Evolutionary conservation across 129 eudicot species (phyloP).

Genomic region (Flaveria bidentis): DNA sequence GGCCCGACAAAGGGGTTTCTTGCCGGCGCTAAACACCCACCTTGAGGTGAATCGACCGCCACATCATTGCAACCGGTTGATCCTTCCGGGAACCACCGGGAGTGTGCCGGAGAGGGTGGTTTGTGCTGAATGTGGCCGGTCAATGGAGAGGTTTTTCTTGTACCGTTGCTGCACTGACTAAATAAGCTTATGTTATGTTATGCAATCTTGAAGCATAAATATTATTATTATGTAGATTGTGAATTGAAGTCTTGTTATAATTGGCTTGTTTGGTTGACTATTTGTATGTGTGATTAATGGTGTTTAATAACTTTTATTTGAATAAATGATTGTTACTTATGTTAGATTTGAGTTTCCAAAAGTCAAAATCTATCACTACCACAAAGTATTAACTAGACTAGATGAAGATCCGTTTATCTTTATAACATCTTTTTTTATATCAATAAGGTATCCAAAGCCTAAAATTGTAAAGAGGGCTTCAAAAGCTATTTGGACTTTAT

Average conservation of each 20-base stretch:
- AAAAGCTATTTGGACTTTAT: too few species aligned
- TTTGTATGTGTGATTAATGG: constrained; percentile 8
- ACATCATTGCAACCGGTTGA: constrained; percentile 63
- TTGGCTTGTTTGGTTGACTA: background rate
- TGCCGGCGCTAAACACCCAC: constrained; percentile 44
- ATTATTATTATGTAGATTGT: too few species aligned
- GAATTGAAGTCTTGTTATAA: background rate
- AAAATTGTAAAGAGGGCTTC: too few species aligned
- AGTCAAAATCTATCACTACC: too few species aligned
- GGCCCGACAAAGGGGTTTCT: constrained; percentile 37
- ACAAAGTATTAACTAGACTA: too few species aligned
- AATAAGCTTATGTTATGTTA: too few species aligned
- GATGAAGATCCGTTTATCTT: too few species aligned
- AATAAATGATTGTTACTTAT: constrained; percentile 20
- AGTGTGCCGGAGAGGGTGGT: constrained; percentile 54
- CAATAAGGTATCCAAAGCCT: too few species aligned
- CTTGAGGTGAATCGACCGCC: constrained; percentile 47
- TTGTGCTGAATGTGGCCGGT: constrained; percentile 66
- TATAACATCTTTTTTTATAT: too few species aligned
- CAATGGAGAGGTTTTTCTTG: constrained; percentile 75
- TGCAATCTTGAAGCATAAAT: too few species aligned
- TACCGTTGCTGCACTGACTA: constrained; percentile 83
- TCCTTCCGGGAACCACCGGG: constrained; percentile 55
- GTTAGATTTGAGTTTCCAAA: too few species aligned
- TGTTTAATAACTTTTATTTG: constrained; percentile 11